A percentile compares a stretch with the other conserved stretches of the same genome.
phyloP scores from a whole-genome alignment of 2,329 filamentous ascomycete genomes.

The Neurospora sp. region DNA sequence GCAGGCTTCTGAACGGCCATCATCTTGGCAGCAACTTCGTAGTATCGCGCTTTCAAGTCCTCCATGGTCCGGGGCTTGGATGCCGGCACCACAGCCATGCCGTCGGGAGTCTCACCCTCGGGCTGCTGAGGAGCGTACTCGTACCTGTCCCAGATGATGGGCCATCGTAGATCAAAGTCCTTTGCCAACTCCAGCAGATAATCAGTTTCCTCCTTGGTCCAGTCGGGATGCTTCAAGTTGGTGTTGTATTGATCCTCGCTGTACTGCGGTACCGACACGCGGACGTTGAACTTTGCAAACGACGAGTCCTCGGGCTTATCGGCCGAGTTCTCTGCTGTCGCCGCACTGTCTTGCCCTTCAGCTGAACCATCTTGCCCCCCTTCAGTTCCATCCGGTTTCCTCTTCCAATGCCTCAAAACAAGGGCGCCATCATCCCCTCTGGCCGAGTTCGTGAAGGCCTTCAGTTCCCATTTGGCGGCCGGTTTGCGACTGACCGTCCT shows the following conservation, averaged over 20 bases:
- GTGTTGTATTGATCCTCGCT: conserved; percentile 78
- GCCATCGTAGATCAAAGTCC: conserved; percentile 83
- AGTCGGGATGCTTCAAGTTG: conserved; percentile 64
- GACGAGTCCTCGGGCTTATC: conserved; percentile 42
- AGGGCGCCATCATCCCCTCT: conserved; percentile 55
- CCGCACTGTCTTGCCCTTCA: conserved; percentile 18
- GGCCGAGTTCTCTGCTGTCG: conserved; percentile 23
- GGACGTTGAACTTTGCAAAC: conserved; percentile 84
- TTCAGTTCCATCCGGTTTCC: conserved; percentile 38
- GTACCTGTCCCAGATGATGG: conserved; percentile 87
- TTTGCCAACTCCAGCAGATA: conserved; percentile 69
- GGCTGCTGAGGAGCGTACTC: conserved; percentile 51
- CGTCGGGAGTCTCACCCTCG: conserved; percentile 34
- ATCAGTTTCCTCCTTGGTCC: conserved; percentile 90
- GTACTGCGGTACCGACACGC: conserved; percentile 69
- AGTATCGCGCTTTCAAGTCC: conserved; percentile 86
- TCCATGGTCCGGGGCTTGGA: conserved; percentile 63
- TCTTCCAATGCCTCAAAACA: conserved; percentile 70
- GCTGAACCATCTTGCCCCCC: background rate
- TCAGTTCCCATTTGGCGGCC: conserved; percentile 54
- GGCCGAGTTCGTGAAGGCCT: conserved; percentile 67
- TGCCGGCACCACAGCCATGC: conserved; percentile 44
- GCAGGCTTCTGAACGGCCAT: conserved; percentile 72
- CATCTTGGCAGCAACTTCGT: conserved; percentile 73
- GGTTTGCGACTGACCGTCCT: conserved; percentile 45